A percentile compares a stretch with the other conserved stretches of the same genome.
phyloP scores from a whole-genome alignment of 805 yeast species.

The Candida krabiensis region DNA sequence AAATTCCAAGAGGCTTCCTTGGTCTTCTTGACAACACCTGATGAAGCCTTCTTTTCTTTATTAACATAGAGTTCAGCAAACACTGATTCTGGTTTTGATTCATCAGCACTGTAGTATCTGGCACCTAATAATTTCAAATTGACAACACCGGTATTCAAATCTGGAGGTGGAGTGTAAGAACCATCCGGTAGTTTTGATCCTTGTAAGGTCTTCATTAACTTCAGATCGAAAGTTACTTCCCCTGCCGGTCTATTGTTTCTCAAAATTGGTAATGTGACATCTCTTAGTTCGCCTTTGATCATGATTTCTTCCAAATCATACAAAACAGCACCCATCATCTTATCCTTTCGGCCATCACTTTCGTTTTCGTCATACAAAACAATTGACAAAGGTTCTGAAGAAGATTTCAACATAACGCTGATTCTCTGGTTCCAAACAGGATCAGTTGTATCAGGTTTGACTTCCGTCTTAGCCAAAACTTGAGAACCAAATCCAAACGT shows the following conservation, averaged over 20 bases:
- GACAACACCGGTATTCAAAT: conserved; percentile 89
- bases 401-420: conserved; percentile 65
- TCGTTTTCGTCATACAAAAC: conserved; percentile 70
- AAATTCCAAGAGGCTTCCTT: conserved; percentile 69
- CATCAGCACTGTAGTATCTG: conserved; percentile 47
- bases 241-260: conserved; percentile 88
- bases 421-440: conserved; percentile 88
- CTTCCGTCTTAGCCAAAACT: conserved; percentile 66
- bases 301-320: conserved; percentile 68
- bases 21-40: conserved; percentile 58
- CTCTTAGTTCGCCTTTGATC: conserved; percentile 49
- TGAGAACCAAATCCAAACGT: conserved; percentile 61
- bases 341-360: conserved; percentile 67
- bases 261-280: conserved; percentile 56
- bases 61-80: conserved; percentile 72
- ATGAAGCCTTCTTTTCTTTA: conserved; percentile 56
- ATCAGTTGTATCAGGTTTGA: conserved; percentile 60
- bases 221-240: conserved; percentile 63
- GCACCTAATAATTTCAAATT: conserved; percentile 65
- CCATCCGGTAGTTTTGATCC: conserved; percentile 72
- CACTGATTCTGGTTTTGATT: conserved; percentile 51
- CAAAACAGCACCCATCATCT: conserved; percentile 73
- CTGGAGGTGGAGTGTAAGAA: conserved; percentile 81
- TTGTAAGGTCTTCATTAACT: conserved; percentile 73
- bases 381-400: conserved; percentile 80